phyloP scores from a whole-genome alignment of 2,329 filamentous ascomycete genomes.

The Diaporthe sp. region DNA sequence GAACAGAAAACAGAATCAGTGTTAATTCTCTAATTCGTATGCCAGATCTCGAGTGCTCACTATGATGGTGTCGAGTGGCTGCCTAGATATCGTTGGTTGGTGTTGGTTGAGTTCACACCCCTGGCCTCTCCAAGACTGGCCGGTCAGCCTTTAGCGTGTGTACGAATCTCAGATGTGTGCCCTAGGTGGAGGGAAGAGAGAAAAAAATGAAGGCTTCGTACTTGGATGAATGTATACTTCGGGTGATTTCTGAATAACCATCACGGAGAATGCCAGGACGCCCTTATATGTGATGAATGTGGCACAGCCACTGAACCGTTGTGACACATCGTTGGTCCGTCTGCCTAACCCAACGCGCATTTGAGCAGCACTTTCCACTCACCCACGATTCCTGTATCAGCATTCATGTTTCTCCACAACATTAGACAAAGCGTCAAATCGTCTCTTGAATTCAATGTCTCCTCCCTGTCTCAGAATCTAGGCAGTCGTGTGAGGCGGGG shows the following conservation, averaged over 20 bases:
- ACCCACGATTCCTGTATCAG: not conserved
- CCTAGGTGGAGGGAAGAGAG: no score
- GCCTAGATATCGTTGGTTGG: not conserved
- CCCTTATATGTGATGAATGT: not conserved
- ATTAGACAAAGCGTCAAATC: not conserved
- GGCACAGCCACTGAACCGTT: not conserved
- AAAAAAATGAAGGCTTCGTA: not conserved
- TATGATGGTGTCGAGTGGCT: not conserved
- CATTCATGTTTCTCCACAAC: not conserved
- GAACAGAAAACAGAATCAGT: not conserved
- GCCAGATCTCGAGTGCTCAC: not conserved
- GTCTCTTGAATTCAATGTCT: not conserved
- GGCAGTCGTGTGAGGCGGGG: not conserved
- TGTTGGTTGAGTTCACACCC: not conserved
- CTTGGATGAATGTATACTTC: no score
- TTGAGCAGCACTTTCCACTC: slow-evolving; percentile 7
- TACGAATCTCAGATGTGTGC: not conserved
- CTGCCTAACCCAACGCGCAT: slow-evolving; percentile 11
- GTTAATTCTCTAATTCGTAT: not conserved
- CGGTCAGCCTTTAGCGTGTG: not conserved
- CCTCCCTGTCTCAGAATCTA: not conserved
- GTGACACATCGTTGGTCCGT: not conserved
- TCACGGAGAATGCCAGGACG: not conserved
- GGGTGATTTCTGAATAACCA: not conserved
- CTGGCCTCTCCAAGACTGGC: not conserved